Evolutionary conservation across 352 stramenopile species (phyloP).

Genomic region (Phytophthora aleatoria): DNA sequence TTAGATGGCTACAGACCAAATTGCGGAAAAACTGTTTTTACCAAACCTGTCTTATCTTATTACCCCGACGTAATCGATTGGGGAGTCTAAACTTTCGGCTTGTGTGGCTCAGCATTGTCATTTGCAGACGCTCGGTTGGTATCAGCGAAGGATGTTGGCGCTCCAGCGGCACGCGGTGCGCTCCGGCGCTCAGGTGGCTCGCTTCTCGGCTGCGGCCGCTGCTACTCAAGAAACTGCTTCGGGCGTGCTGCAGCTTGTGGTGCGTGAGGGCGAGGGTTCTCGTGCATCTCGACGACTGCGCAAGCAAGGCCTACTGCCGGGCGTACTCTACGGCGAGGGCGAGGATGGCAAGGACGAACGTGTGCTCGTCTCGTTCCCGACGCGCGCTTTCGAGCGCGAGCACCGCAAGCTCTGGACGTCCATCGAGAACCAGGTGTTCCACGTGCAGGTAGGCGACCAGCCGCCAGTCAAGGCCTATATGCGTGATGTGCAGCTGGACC

Average conservation of each 20-base stretch:
- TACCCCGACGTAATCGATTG: constrained; percentile 1
- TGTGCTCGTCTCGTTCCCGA: constrained; percentile 77
- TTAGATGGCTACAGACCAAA: background rate
- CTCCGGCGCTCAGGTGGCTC: constrained; percentile 39
- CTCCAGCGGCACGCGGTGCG: constrained; percentile 52
- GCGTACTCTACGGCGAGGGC: constrained; percentile 87
- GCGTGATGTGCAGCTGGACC: constrained; percentile 87
- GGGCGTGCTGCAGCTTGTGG: constrained; percentile 60
- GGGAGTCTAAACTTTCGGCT: background rate
- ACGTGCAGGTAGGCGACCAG: constrained; percentile 73
- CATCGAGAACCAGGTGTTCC: constrained; percentile 89
- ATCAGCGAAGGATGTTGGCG: constrained; percentile 46
- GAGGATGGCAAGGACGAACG: constrained; percentile 65
- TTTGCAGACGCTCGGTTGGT: constrained; percentile 13
- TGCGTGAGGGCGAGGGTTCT: constrained; percentile 73
- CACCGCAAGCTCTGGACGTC: constrained; percentile 89
- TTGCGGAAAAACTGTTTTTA: background rate
- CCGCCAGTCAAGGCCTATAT: constrained; percentile 81
- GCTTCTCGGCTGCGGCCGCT: constrained; percentile 57
- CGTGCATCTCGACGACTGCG: constrained; percentile 79
- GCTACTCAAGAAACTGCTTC: constrained; percentile 27
- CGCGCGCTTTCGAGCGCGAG: constrained; percentile 77
- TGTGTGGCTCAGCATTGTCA: constrained; percentile 38
- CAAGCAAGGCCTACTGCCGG: constrained; percentile 79
- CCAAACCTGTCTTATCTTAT: background rate